Evolutionary conservation across 441 rosid species (phyloP), one percentile per base, ranked within the genome.

Genomic region (Gossypium laxum): DNA sequence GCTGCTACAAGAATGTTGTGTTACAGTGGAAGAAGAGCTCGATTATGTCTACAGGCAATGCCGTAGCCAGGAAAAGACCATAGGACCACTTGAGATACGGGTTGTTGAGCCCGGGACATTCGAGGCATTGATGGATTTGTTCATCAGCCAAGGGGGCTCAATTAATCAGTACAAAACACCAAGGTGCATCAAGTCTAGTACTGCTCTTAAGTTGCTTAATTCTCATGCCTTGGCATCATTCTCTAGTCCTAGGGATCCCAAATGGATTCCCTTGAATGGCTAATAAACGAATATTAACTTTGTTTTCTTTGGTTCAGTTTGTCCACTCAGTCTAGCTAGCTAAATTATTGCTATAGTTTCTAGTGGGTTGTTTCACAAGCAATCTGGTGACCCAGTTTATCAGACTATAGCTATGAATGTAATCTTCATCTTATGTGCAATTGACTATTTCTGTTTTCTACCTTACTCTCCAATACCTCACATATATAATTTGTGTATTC

Each of bases 91-190:
- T 11, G 98, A 92, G 87, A 89, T 92, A 72, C 87, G 95, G 41
- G 86, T 88, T 38, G 91, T 90, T 76, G 79, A 83, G 81, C 17
- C 81, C 5, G 89, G 95, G 4, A 81, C 93, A 1, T 92, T 92
- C 58, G 95, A 89, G 71, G 80, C 77, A 5, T 41, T 92, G 76
- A 92, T 90, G 96, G 98, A 92, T 76, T 57, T 92, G 69, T 80
- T 81, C 55, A 85, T 92, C 54, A 80, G 82, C 75, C 91, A 88
- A 80, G 98, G 98, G 8, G 95, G 88, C 1, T 92, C 98, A 41
- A 83, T 92, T 75, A 92, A 92, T 81, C 98, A 90, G 84, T 92
- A 92, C 38, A 92, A 90, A 69, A 85, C 92, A 0, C 94, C 98
- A 7, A 85, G 98, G 83, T 86, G 98, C 86, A 89, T 92, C 12